Evolutionary conservation across 331 rosid genomes (phyloP), one percentile per base, ranked within the genome.

Genomic region (Quercus lobata): DNA sequence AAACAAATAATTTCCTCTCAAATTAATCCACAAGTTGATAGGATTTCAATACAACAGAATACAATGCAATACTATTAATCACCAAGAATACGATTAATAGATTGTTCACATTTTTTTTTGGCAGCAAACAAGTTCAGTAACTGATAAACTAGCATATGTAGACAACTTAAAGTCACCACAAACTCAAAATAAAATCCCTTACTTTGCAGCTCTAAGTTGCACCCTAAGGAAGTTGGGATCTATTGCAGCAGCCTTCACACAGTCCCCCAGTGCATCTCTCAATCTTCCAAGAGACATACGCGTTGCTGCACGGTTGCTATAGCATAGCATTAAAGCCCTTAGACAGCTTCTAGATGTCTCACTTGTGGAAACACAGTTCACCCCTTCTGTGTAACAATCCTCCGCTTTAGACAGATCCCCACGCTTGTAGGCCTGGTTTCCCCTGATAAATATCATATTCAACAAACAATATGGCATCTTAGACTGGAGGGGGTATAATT

Each of bases 251-350:
- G 97, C 96, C 89, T 88, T 81, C 84, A 77, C 79, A 89, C 98
- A 96, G 81, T 96, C 99, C 74, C 77, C 87, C 77, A 93, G 83
- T 34, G 97, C 99, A 83, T 89, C 98, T 83, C 92, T 90, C 88
- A 96, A 78, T 86, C 88, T 90, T 81, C 99, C 97, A 84, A 96
- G 93, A 84, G 97, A 81, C 92, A 96, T 93, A 60, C 90, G 92
- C 52, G 98, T 90, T 76, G 99, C 99, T 87, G 97, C 98, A 73
- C 97, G 94, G 86, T 96, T 96, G 89, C 99, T 96, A 80, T 96
- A 96, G 81, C 99, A 93, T 15, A 96, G 91, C 91, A 96, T 89
- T 89, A 93, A 84, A 53, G 92, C 93, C 89, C 96, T 90, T 65
- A 93, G 94, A 86, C 94, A 87, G 88, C 90, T 90, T 77, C 87